These are phyloP conservation scores for Candida michaelii DNA, from an alignment of 805 yeast species.

Conservation along the genomic window DNA sequence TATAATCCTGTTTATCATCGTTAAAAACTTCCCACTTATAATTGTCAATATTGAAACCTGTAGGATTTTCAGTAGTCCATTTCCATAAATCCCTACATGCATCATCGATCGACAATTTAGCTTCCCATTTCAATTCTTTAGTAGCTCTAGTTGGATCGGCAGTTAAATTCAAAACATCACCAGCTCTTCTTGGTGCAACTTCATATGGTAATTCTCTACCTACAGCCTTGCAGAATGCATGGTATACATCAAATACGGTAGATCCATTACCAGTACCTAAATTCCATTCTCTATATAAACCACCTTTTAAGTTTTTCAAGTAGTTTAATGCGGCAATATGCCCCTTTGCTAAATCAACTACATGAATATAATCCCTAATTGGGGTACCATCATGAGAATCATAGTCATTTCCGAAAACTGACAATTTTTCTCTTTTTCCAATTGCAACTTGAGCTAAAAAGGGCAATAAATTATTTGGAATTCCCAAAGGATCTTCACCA, in stretches of 20 bases:
- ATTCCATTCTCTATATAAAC: conserved; percentile 75
- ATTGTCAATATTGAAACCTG: conserved; percentile 46
- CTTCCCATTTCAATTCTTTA: conserved; percentile 63
- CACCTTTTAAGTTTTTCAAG: conserved; percentile 38
- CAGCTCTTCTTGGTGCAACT: conserved; percentile 65
- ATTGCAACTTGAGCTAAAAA: conserved; percentile 76
- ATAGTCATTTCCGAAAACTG: conserved; percentile 73
- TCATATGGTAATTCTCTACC: conserved; percentile 65
- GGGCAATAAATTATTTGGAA: conserved; percentile 76
- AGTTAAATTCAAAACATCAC: conserved; percentile 75
- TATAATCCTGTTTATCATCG: conserved; percentile 18
- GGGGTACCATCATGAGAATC: conserved; percentile 77
- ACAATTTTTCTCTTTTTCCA: conserved; percentile 63
- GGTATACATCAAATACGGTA: conserved; percentile 69
- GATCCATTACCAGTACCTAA: conserved; percentile 81
- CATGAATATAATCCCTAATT: conserved; percentile 79
- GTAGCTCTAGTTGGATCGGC: conserved; percentile 70
- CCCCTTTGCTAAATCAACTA: conserved; percentile 75
- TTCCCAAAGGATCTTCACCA: conserved; percentile 80
- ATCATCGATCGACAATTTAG: conserved; percentile 52
- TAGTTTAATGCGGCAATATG: conserved; percentile 70
- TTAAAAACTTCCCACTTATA: conserved; percentile 35
- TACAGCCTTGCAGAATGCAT: conserved; percentile 63
- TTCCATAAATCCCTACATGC: conserved; percentile 77
- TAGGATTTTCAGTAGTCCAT: conserved; percentile 71